Evolutionary conservation across 306 rosid genomes (phyloP).

Genomic region (Casuarina equisetifolia): DNA sequence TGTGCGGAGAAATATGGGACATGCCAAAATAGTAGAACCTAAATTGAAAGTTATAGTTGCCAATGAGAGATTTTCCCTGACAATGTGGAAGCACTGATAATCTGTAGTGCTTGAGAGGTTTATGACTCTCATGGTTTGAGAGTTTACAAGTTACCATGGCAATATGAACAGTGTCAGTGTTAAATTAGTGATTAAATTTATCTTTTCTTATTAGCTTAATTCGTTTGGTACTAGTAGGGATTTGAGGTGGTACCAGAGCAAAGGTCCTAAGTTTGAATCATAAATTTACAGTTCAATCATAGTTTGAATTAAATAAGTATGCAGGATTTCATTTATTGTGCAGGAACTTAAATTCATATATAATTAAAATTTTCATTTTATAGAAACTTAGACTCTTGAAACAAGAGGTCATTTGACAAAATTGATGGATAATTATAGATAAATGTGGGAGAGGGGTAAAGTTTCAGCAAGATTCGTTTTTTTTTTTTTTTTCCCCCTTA

Average conservation of each 20-base stretch:
- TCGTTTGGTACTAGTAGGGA: too few species aligned
- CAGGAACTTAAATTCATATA: too few species aligned
- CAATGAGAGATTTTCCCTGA: not conserved
- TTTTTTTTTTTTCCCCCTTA: not conserved
- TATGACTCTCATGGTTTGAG: not conserved
- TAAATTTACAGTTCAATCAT: too few species aligned
- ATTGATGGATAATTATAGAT: not conserved
- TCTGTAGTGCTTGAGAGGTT: not conserved
- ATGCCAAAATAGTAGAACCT: not conserved
- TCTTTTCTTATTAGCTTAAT: too few species aligned
- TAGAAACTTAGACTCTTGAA: too few species aligned
- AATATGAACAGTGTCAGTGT: not conserved
- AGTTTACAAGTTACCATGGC: not conserved
- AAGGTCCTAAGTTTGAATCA: too few species aligned
- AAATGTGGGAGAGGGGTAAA: not conserved
- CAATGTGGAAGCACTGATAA: not conserved
- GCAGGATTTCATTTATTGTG: too few species aligned
- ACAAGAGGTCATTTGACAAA: not conserved
- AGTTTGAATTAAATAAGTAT: too few species aligned
- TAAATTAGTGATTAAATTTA: too few species aligned
- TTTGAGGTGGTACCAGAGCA: too few species aligned
- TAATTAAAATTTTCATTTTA: too few species aligned
- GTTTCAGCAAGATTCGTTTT: not conserved
- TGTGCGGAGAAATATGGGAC: not conserved
- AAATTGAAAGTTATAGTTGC: not conserved